Base-by-base conservation (phyloP, 495 filamentous ascomycete species). In the Penicillium crystallinum region DNA sequence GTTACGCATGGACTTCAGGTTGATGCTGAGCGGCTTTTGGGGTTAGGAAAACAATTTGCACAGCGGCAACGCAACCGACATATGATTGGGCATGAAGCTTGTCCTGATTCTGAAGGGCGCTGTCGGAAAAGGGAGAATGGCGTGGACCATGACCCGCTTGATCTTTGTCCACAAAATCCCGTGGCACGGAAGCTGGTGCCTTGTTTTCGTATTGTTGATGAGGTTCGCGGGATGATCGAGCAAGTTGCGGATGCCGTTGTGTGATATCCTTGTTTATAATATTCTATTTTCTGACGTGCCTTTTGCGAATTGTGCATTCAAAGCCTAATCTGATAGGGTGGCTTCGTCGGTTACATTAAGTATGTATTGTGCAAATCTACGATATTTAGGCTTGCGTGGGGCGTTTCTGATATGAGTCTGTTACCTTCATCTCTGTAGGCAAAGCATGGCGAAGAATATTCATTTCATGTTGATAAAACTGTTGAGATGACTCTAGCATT, bases 121-220 rank as follows among this genome's bases (percentile, higher is more conserved):
- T 65, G 62, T 56, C 54, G 62, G 25, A 59, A 38, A 18, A 49
- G 59, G 15, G 56, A 65, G 33, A 46, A 57, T 11, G 51, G 49
- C 0, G 43, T 39, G 36, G 49, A 54, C 48, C 52, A 62, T 39
- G 62, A 65, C 30, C 62, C 62, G 23, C 56, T 63, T 0, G 62
- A 65, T 47, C 19, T 65, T 15, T 65, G 62, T 54, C 62, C 62
- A 4, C 59, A 63, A 10, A 49, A 57, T 46, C 47, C 62, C 11
- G 41, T 46, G 29, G 53, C 53, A n/a, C 31, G 54, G 33, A 57
- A 56, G 27, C 23, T 65, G 45, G 40, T 57, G 17, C 62, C 62
- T 18, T 65, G 62, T 49, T 65, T 62, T 31, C 59, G 62, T 2
- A 63, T 65, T 21, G 62, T 65, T 23, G 62, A 63, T 51, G 62